These are phyloP conservation scores for Fusarium armeniacum DNA, from an alignment of 2,329 filamentous ascomycete species.

Conservation along the genomic window DNA sequence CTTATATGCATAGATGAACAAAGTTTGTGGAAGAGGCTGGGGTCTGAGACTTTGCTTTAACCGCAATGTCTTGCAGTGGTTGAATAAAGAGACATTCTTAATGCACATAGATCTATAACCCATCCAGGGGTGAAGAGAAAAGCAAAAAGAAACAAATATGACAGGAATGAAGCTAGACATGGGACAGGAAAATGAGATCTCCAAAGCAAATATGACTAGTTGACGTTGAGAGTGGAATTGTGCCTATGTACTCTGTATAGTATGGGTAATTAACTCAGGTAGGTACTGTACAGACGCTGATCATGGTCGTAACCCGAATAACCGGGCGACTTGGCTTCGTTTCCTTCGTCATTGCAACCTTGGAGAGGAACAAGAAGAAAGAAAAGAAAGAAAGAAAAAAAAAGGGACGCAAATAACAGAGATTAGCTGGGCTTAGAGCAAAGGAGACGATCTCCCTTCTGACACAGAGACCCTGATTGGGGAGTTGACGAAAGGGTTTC, in stretches of 20 bases:
- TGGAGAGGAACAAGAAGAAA: neutral
- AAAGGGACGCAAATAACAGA: conserved; percentile 3
- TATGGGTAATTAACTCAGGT: neutral
- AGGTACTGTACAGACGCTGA: conserved; percentile 14
- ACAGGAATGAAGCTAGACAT: conserved; percentile 20
- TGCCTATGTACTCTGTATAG: neutral
- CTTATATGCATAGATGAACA: neutral
- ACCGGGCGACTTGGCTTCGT: conserved; percentile 11
- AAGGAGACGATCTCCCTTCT: conserved; percentile 25
- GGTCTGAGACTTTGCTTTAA: conserved; percentile 5
- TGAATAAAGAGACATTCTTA: conserved; percentile 1
- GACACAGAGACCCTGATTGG: conserved; percentile 15
- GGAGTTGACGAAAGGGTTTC: conserved; percentile 8
- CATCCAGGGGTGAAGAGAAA: conserved; percentile 7
- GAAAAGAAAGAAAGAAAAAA: neutral
- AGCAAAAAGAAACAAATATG: conserved; percentile 15
- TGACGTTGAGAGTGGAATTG: neutral
- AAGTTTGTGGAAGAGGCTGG: conserved; percentile 30
- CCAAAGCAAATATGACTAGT: conserved; percentile 30
- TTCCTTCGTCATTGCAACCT: conserved; percentile 19
- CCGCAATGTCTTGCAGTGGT: conserved; percentile 8
- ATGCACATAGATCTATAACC: neutral
- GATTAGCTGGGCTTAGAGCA: conserved; percentile 18
- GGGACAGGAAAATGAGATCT: conserved; percentile 43
- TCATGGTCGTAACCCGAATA: conserved; percentile 31